A percentile compares a stretch with the other conserved stretches of the same genome.
phyloP scores from a whole-genome alignment of 2,329 filamentous ascomycete genomes.

The Fusarium kyushuense region DNA sequence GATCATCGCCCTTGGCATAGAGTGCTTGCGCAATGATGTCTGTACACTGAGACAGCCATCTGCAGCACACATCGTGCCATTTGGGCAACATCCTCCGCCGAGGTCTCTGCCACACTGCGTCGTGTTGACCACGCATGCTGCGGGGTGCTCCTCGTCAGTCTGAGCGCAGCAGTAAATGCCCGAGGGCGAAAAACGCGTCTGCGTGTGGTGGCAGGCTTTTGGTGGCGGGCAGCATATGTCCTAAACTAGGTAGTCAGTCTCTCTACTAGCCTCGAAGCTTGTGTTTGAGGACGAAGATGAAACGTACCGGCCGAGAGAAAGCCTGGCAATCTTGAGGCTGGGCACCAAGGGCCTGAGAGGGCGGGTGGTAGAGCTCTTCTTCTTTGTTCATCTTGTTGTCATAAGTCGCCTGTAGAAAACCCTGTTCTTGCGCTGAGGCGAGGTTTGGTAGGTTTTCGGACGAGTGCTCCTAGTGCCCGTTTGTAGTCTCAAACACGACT shows the following conservation, averaged over 20 bases:
- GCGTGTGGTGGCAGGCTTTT: conserved; percentile 16
- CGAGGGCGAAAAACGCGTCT: conserved; percentile 11
- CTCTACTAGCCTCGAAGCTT: conserved; percentile 1
- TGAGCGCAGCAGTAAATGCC: conserved; percentile 30
- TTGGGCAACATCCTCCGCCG: conserved; percentile 29
- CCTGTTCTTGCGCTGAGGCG: neutral
- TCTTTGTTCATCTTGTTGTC: neutral
- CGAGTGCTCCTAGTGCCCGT: conserved; percentile 12
- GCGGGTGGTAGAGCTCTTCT: conserved; percentile 9
- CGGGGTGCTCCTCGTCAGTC: conserved; percentile 15
- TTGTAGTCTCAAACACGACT: conserved; percentile 27
- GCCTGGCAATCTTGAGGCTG: conserved; percentile 29
- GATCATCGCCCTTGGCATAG: conserved; percentile 20
- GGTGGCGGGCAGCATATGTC: conserved; percentile 22
- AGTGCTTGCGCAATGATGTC: conserved; percentile 38
- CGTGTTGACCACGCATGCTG: conserved; percentile 22
- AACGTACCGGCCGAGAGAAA: conserved; percentile 23
- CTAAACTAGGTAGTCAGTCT: conserved; percentile 10
- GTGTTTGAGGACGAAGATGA: conserved; percentile 9
- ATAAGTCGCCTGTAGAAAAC: conserved; percentile 1
- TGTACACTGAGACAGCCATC: conserved; percentile 25
- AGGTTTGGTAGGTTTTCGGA: conserved; percentile 6
- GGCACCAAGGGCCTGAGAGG: neutral
- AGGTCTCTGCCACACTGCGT: conserved; percentile 26
- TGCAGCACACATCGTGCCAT: conserved; percentile 28